Evolutionary conservation across 371 early-diverging fungal genomes (phyloP).

Genomic region (Blakeslea trispora): DNA sequence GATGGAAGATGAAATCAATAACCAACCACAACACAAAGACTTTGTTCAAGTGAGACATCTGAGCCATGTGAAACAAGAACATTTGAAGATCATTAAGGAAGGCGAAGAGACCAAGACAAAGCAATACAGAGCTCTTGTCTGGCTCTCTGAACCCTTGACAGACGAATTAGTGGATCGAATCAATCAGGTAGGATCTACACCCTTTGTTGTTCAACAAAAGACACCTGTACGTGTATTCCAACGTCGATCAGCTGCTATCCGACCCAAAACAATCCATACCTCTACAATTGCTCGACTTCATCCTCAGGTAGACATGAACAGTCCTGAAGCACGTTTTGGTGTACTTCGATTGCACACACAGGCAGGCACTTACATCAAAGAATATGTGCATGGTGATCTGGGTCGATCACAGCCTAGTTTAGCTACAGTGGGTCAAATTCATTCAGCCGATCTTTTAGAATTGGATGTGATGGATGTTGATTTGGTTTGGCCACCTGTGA

Average conservation of each 20-base stretch:
- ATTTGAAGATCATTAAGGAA: conserved; percentile 76
- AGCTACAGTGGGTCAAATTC: conserved; percentile 60
- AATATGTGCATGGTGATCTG: conserved; percentile 97
- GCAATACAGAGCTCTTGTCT: conserved; percentile 78
- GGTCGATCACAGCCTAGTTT: conserved; percentile 91
- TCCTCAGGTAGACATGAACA: conserved; percentile 7
- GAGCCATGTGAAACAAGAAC: conserved; percentile 39
- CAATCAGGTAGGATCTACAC: conserved; percentile 42
- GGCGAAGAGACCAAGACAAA: conserved; percentile 87
- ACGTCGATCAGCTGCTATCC: conserved; percentile 73
- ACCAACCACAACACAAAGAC: conserved; percentile 43
- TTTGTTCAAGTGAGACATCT: conserved; percentile 59
- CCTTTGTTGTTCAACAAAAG: conserved; percentile 78
- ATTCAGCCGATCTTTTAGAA: conserved; percentile 78
- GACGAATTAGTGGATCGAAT: conserved; percentile 56
- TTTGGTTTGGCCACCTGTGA: conserved; percentile 68
- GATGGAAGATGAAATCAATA: conserved; percentile 61
- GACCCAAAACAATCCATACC: conserved; percentile 69
- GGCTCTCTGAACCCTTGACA: conserved; percentile 62
- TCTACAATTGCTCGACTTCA: conserved; percentile 37
- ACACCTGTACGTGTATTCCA: conserved; percentile 96
- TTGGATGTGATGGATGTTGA: conserved; percentile 87
- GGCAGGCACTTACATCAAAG: conserved; percentile 99
- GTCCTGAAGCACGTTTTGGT: conserved; percentile 49
- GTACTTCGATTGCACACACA: conserved; percentile 75